Evolutionary conservation across 257 asterid genomes (phyloP).

Genomic region (Vinca minor): DNA sequence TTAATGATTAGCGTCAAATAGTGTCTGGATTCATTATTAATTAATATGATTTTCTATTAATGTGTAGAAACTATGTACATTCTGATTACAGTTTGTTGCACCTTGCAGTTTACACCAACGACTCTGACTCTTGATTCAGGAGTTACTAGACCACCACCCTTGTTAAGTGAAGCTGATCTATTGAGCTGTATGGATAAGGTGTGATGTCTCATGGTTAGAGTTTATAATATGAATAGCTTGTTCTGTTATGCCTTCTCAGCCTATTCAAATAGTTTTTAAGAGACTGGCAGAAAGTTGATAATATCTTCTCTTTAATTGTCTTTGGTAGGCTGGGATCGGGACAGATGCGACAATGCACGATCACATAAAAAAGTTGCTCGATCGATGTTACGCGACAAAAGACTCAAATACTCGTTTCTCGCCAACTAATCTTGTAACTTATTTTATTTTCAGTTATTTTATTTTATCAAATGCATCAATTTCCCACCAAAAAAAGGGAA

Average conservation of each 20-base stretch:
- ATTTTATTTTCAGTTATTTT: not conserved
- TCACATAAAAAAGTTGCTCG: conserved; percentile 95
- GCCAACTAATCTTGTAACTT: conserved; percentile 82
- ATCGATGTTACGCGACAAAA: conserved; percentile 84
- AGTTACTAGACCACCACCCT: conserved; percentile 95
- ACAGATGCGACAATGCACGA: conserved; percentile 99
- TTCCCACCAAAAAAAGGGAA: too few relatives aligned
- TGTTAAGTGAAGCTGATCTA: conserved; percentile 91
- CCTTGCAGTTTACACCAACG: conserved; percentile 72
- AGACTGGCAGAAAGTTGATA: not conserved
- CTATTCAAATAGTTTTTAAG: not conserved
- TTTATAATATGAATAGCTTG: conserved; percentile 7
- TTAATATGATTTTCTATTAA: not conserved
- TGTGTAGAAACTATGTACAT: not conserved
- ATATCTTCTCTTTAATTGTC: conserved; percentile 12
- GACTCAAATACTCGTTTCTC: conserved; percentile 71
- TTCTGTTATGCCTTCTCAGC: conserved; percentile 12
- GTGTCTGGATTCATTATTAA: not conserved
- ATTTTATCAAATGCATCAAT: not conserved
- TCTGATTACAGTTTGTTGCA: conserved; percentile 1
- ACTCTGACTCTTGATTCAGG: conserved; percentile 90
- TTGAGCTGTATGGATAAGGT: conserved; percentile 97
- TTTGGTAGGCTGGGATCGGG: conserved; percentile 77
- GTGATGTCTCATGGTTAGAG: conserved; percentile 12
- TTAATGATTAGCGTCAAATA: not conserved